Base-by-base conservation (phyloP, 257 asterid species). In the Nicotiana knightiana region DNA sequence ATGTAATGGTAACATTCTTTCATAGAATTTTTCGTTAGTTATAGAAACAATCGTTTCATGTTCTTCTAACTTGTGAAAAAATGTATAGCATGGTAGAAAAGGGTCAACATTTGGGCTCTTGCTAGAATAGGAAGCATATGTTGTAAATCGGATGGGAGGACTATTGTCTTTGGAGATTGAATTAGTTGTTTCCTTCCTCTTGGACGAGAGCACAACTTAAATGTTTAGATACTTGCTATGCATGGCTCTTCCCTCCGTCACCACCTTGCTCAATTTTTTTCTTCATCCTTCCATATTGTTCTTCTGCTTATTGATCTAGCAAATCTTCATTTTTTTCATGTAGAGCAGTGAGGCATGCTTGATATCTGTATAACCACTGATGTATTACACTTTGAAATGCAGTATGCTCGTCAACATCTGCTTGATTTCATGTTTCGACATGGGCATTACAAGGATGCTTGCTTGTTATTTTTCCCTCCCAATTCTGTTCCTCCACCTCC, bases 381-480 rank as follows among this genome's bases (percentile, higher is more conserved):
- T 64, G 43, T 78, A 70, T 66, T 33, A 76, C 48, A 28, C 80
- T 76, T 85, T 70, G 35, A 82, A 67, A 88, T 90, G 91, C 97
- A 96, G 99, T 94, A 92, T 84, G 97, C 94, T 87, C 97, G 93
- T 57, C 97, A 92, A 87, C 95, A 94, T 89, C 77, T 96, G 92
- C 97, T 96, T 83, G 86, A 85, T 85, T 96, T 94, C 90, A 91
- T 96, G 97, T 94, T 96, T 88, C 90, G 91, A 91, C 98, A 96
- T 87, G 99, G 97, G 46, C 92, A 93, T 79, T 96, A 88, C 79
- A 87, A 89, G 87, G 98, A 96, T 84, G 97, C 97, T 62, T 94
- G 97, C 90, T 86, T 88, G 84, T 87, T 96, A 85, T 93, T 94
- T 88, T 94, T 96, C 79, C 97, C 99, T 82, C 88, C 88, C 84